These are phyloP conservation scores for Trichosporon sp. DNA, from an alignment of 1,284 basidiomycete genomes.

Conservation along the genomic window DNA sequence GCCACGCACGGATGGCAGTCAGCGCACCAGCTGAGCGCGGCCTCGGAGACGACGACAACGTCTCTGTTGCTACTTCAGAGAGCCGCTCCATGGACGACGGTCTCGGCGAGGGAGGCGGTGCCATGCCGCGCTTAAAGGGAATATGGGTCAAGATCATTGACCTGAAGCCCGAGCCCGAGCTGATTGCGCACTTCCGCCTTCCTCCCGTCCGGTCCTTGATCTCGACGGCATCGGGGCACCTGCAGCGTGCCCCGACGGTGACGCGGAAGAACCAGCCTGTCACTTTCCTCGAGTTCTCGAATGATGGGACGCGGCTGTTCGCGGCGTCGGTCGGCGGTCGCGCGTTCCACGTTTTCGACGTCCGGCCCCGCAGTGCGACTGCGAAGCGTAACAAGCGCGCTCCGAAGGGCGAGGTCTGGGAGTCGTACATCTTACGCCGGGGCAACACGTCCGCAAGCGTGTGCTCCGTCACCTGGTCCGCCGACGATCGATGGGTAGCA, in stretches of 20 bases:
- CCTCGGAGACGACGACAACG: constrained; percentile 33
- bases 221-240: constrained; percentile 17
- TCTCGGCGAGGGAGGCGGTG: not conserved
- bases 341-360: constrained; percentile 63
- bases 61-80: constrained; percentile 18
- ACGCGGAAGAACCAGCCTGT: constrained; percentile 58
- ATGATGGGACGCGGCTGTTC: constrained; percentile 65
- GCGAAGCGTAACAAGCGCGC: constrained; percentile 7
- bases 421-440: constrained; percentile 69
- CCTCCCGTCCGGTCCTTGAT: constrained; percentile 36
- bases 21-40: constrained; percentile 44
- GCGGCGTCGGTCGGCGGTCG: constrained; percentile 67
- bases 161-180: constrained; percentile 30
- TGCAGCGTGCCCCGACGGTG: constrained; percentile 10
- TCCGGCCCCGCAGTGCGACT: constrained; percentile 40
- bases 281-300: constrained; percentile 63
- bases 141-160: constrained; percentile 53
- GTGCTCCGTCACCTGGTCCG: constrained; percentile 61
- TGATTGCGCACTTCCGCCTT: constrained; percentile 51
- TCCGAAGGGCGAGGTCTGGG: constrained; percentile 59
- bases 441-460: constrained; percentile 72
- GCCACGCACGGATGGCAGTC: constrained; percentile 40
- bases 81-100: constrained; percentile 29
- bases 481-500: constrained; percentile 71
- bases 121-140: constrained; percentile 25